phyloP scores from a whole-genome alignment of 1,284 basidiomycete species.

The Sanghuangporus baumii region DNA sequence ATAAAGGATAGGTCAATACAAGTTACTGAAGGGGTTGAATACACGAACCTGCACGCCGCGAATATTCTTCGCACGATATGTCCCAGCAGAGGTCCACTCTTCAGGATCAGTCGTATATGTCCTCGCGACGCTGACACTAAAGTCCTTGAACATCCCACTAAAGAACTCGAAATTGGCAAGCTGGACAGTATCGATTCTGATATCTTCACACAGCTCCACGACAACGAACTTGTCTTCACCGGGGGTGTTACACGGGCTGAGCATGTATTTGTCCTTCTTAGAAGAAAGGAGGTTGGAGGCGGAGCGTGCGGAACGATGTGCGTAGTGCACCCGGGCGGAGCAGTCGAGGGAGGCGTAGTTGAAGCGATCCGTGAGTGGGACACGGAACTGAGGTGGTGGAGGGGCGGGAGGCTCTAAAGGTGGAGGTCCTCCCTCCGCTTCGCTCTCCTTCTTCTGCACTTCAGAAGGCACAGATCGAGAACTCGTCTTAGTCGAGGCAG shows the following conservation, averaged over 20 bases:
- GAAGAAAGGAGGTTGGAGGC: constrained; percentile 80
- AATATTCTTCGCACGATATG: constrained; percentile 83
- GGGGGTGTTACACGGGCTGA: constrained; percentile 77
- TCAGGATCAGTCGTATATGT: constrained; percentile 59
- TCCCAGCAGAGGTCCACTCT: constrained; percentile 68
- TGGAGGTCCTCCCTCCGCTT: constrained; percentile 18
- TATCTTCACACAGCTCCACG: constrained; percentile 96
- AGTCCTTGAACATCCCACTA: constrained; percentile 92
- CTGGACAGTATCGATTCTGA: constrained; percentile 93
- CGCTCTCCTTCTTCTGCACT: constrained; percentile 17
- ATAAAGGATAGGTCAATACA: background rate
- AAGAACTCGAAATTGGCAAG: constrained; percentile 98
- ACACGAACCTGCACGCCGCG: constrained; percentile 83
- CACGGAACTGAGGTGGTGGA: constrained; percentile 55
- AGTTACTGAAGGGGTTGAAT: constrained; percentile 8
- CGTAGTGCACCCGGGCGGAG: constrained; percentile 50
- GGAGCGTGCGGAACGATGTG: constrained; percentile 70
- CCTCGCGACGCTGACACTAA: constrained; percentile 82
- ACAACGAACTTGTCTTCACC: constrained; percentile 76
- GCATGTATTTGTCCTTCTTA: constrained; percentile 95
- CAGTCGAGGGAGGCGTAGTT: constrained; percentile 63
- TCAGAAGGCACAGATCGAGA: background rate
- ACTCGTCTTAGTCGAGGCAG: background rate
- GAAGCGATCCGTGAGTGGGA: constrained; percentile 57
- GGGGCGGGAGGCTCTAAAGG: constrained; percentile 18